A percentile compares a stretch with the other conserved stretches of the same genome.
These are phyloP conservation scores for Alternaria sp. DNA, from an alignment of 2,329 filamentous ascomycete genomes.

Conservation along the genomic window DNA sequence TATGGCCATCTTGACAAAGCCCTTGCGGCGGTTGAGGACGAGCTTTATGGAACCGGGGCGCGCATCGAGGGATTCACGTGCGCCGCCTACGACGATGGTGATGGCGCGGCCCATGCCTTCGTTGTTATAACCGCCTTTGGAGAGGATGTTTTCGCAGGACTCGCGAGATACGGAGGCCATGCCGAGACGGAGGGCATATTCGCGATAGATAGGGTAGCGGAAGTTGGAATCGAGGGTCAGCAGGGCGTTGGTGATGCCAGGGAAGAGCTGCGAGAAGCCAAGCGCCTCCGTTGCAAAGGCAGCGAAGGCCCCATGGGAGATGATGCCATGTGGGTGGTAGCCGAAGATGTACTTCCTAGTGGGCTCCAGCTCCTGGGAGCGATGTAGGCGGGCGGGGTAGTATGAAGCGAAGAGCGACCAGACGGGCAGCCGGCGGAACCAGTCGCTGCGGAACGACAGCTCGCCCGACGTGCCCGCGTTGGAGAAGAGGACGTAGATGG, in stretches of 20 bases:
- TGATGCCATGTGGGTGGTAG: conserved; percentile 97
- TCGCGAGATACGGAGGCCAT: conserved; percentile 88
- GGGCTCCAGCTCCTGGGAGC: conserved; percentile 77
- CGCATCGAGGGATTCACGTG: conserved; percentile 88
- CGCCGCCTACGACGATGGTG: conserved; percentile 93
- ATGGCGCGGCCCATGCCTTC: conserved; percentile 95
- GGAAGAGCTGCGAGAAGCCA: conserved; percentile 85
- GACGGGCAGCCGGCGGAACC: conserved; percentile 73
- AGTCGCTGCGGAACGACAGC: conserved; percentile 75
- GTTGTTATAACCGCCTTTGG: conserved; percentile 74
- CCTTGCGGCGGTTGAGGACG: conserved; percentile 83
- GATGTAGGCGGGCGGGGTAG: conserved; percentile 87
- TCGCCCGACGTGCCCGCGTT: conserved; percentile 77
- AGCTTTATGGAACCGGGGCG: conserved; percentile 78
- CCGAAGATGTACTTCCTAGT: conserved; percentile 95
- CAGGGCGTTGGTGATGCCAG: conserved; percentile 91
- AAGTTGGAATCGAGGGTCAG: conserved; percentile 97
- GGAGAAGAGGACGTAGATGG: conserved; percentile 83
- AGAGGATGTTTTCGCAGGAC: conserved; percentile 87
- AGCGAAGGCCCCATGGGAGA: conserved; percentile 92
- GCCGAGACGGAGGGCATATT: conserved; percentile 90
- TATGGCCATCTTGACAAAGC: conserved; percentile 92
- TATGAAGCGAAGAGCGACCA: conserved; percentile 94
- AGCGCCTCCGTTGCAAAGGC: conserved; percentile 91
- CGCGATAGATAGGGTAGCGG: conserved; percentile 88